Base-by-base conservation (phyloP, 805 yeast species). In the Metschnikowia drakensbergensis region DNA sequence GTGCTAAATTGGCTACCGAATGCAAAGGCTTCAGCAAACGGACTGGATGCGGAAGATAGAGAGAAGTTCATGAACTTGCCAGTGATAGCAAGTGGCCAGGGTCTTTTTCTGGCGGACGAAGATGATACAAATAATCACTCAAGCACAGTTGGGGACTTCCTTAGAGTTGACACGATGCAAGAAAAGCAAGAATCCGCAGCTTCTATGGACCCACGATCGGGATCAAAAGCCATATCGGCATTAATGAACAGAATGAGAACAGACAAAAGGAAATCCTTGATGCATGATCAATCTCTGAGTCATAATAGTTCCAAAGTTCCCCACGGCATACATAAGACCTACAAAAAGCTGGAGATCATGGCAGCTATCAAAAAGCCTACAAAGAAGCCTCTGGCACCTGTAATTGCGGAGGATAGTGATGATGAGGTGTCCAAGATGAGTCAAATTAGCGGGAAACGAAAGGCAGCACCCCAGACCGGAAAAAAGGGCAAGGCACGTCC, bases 1-100 rank as follows among this genome's bases (percentile, higher is more conserved):
- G 72, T 72, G 1, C 42, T 63, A 31, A 66, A 71, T 23, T 77
- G 81, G 82, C 58, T 74, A 38, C 58, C 52, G 44, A 42, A 37
- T 3, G 32, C 28, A n/a, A 49, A 45, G 22, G 5, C 48, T 5
- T 44, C 39, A 23, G 47, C 31, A 5, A 9, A 42, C 9, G 40
- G 26, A 4, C 13, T 42, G 6, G 47, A 46, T 13, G 27, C 33
- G 27, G 47, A 50, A 36, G 54, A 46, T 22, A 48, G 32, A 22
- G 47, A 43, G 33, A 39, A 42, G 29, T 71, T 71, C 48, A 55
- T 64, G 25, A 59, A 68, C 26, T 53, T 72, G 36, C 75, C 75
- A 8, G 64, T 71, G 4, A 61, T 72, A 1, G 60, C 65, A 11
- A 58, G 51, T 42, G 75, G 74, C 4, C 51, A 59, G 5, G 66